Base-by-base conservation (phyloP, 345 rosid species). In the Orychophragmus violaceus region DNA sequence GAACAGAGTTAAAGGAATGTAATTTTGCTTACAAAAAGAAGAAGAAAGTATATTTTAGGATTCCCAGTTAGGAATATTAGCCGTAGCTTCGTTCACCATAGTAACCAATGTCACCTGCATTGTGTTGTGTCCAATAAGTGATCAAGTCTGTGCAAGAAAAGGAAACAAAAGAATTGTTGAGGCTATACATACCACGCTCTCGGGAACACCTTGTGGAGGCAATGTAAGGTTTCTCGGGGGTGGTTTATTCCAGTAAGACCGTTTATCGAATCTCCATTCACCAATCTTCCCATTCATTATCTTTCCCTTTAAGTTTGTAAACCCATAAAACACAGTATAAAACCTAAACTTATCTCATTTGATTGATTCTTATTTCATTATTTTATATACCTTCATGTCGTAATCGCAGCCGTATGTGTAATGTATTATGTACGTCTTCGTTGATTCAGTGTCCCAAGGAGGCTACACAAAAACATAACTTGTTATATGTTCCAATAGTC, bases 211-310 rank as follows among this genome's bases (percentile, higher is more conserved):
- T 1, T 76, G 78, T 5, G 99, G 99, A 71, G 99, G 99, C 76
- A 94, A 60, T 33, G 97, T 51, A 25, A 94, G 99, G 70, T 90
- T 88, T 78, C 78, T 81, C 0, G 93, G 93, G 0, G 99, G 99
- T 10, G 88, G 76, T 30, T 49, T 83, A 10, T 1, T n/a, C n/a
- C 66, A 84, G 5, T 77, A 90, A 21, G 97, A 87, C 64, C 99
- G 82, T 70, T 94, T 94, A 79, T 90, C 96, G 1, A 94, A 94
- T 78, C 99, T 81, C 99, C 99, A 94, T 80, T 90, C 97, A 57
- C 99, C 99, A 42, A 87, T 84, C 82, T 79, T 90, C 8, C 99
- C 99, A 61, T 73, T 61, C 62, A 84, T 88, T 46, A 80, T 63
- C 62, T 82, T 77, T 29, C 97, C 97, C 99, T 74, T 32, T 39